Evolutionary conservation across 2,329 filamentous ascomycete genomes (phyloP), one percentile per base, ranked within the genome.

Genomic region (Fusarium brevicatenulatum): DNA sequence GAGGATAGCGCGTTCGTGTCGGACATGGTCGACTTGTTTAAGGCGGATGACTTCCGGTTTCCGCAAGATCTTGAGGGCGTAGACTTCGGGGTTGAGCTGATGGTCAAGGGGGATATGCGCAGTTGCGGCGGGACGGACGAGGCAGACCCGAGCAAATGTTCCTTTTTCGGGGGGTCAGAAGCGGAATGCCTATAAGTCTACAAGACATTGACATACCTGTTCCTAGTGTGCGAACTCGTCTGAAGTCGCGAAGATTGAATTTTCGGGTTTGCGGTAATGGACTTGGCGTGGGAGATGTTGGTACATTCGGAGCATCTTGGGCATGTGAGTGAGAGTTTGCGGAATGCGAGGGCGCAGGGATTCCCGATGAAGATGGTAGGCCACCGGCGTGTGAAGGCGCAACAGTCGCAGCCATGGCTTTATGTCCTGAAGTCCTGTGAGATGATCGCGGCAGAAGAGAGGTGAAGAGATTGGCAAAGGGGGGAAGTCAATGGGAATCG

Each of bases 1-100:
- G 57, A 96, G 89, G 75, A 95, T 91, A 71, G 91, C 89, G 76
- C 93, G 91, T 85, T 96, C 93, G 82, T 95, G 93, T 69, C 92
- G 91, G 61, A 95, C 93, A 82, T 96, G 93, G 82, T 95, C 93
- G 75, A 95, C 91, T 80, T 96, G 93, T 85, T 95, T 95, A 65
- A 95, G 88, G 72, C 91, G 91, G 80, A 96, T 92, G 49, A 96
- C 91, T 77, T 91, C 88, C 61, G 89, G 86, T 79, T 92, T 92
- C 71, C 92, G 90, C 73, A 95, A 82, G 63, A 95, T 94, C 86
- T 95, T 95, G 78, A 95, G 87, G 50, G 93, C 93, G 82, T 91
- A 95, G n/a, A 95, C 92, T 80, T 80, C 78, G 61, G 84, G 81
- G 59, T 84, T 73, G 42, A 77, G 74, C 43, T 81, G 77, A 44